phyloP scores from a whole-genome alignment of 1,284 basidiomycete genomes.

The Sporisorium graminicola region DNA sequence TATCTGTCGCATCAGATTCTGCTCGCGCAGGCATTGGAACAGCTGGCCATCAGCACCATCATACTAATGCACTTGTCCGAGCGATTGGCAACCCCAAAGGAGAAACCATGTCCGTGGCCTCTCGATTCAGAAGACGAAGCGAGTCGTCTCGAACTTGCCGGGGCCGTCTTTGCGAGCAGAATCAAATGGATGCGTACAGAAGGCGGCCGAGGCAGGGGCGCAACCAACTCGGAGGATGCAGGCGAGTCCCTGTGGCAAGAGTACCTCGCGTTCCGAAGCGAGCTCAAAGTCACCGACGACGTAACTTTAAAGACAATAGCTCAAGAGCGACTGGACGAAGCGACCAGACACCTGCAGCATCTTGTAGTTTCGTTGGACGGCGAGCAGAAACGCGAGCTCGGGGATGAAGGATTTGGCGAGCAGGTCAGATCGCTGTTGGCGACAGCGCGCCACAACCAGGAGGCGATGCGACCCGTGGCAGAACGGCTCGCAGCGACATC shows the following conservation, averaged over 20 bases:
- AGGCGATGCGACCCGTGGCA: background rate
- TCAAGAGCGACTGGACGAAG: conserved; percentile 14
- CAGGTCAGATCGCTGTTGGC: conserved; percentile 18
- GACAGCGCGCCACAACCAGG: conserved; percentile 26
- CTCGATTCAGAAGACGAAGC: conserved; percentile 6
- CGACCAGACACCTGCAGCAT: conserved; percentile 13
- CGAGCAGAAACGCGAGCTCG: conserved; percentile 12
- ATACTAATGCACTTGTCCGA: conserved; percentile 20
- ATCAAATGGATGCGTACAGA: conserved; percentile 38
- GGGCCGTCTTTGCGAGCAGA: conserved; percentile 25
- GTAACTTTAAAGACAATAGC: background rate
- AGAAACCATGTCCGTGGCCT: conserved; percentile 7
- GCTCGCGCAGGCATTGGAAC: conserved; percentile 34
- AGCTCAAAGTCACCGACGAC: conserved; percentile 1
- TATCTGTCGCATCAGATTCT: conserved; percentile 36
- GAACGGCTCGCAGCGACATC: background rate
- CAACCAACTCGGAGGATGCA: background rate
- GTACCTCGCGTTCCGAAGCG: conserved; percentile 11
- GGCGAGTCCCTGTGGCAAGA: conserved; percentile 38
- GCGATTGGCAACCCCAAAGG: background rate
- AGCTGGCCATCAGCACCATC: conserved; percentile 25
- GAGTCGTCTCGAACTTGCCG: conserved; percentile 13
- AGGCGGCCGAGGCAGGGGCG: background rate
- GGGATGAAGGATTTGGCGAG: conserved; percentile 3
- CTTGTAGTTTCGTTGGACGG: conserved; percentile 6